These are phyloP conservation scores for Termitomyces sp. DNA, from an alignment of 768 basidiomycete genomes.

Conservation along the genomic window DNA sequence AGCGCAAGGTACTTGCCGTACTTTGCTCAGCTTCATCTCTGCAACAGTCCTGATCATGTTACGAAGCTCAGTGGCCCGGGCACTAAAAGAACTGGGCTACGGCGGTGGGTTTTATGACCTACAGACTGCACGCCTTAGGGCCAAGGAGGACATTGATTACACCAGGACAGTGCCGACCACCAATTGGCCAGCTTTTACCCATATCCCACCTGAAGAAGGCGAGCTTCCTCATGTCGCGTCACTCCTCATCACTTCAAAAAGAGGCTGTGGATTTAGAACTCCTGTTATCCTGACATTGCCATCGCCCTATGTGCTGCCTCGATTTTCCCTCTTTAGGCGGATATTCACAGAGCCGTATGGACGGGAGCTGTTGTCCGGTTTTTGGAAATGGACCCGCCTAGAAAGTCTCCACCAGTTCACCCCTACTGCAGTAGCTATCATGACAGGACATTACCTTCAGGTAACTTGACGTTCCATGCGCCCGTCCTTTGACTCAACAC, in stretches of 20 bases:
- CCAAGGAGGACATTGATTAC: not conserved
- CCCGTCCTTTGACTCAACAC: not conserved
- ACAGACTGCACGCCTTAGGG: not conserved
- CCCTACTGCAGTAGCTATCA: constrained; percentile 14
- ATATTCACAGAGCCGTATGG: not conserved
- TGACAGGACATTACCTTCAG: constrained; percentile 15
- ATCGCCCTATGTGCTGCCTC: constrained; percentile 10
- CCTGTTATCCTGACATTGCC: constrained; percentile 17
- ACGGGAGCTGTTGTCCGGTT: constrained; percentile 3
- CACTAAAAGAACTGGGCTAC: not conserved
- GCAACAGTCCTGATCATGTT: not conserved
- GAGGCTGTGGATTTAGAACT: not conserved
- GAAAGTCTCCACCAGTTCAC: constrained; percentile 4
- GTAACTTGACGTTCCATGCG: constrained; percentile 2
- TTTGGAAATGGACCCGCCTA: constrained; percentile 9
- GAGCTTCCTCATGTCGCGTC: not conserved
- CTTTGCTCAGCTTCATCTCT: not conserved
- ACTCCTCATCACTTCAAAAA: not conserved
- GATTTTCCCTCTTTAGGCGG: constrained; percentile 4
- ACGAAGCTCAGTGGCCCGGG: constrained; percentile 11
- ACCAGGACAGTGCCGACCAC: not conserved
- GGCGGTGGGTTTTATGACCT: not conserved
- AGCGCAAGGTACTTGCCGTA: not conserved
- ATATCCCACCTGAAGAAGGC: not conserved
- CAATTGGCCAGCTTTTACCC: not conserved